phyloP scores from a whole-genome alignment of 1,139 yeast genomes.

The Arxiozyma slooffiae region DNA sequence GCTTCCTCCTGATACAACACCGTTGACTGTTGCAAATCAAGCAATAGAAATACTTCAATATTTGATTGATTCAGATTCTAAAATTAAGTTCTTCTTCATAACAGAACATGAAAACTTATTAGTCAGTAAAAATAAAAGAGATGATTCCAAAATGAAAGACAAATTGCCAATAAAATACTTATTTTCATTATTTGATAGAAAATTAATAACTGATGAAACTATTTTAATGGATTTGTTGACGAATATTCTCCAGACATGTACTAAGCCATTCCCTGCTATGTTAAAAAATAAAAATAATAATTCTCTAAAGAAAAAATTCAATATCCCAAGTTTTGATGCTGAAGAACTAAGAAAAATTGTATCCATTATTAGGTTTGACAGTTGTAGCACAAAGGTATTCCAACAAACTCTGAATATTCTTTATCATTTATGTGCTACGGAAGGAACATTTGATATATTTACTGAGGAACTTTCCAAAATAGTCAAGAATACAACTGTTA shows the following conservation, averaged over 20 bases:
- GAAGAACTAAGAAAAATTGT: conserved; percentile 55
- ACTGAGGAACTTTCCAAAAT: conserved; percentile 58
- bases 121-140: conserved; percentile 38
- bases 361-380: conserved; percentile 67
- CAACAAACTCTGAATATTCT: conserved; percentile 76
- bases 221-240: conserved; percentile 70
- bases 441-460: conserved; percentile 55
- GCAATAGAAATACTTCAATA: conserved; percentile 66
- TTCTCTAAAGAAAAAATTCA: conserved; percentile 31
- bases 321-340: conserved; percentile 58
- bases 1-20: conserved; percentile 56
- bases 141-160: conserved; percentile 36
- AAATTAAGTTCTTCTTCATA: conserved; percentile 64
- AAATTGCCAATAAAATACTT: conserved; percentile 68
- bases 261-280: conserved; percentile 56
- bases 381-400: conserved; percentile 77
- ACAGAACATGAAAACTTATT: conserved; percentile 68
- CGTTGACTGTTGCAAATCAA: conserved; percentile 65
- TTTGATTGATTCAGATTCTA: conserved; percentile 58
- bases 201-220: conserved; percentile 58
- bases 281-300: conserved; percentile 29
- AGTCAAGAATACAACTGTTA: conserved; percentile 54
- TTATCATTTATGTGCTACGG: conserved; percentile 61
- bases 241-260: conserved; percentile 63
- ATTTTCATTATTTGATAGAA: conserved; percentile 52